Evolutionary conservation across 2,329 filamentous ascomycete genomes (phyloP).

Genomic region (Davidsoniella australis): DNA sequence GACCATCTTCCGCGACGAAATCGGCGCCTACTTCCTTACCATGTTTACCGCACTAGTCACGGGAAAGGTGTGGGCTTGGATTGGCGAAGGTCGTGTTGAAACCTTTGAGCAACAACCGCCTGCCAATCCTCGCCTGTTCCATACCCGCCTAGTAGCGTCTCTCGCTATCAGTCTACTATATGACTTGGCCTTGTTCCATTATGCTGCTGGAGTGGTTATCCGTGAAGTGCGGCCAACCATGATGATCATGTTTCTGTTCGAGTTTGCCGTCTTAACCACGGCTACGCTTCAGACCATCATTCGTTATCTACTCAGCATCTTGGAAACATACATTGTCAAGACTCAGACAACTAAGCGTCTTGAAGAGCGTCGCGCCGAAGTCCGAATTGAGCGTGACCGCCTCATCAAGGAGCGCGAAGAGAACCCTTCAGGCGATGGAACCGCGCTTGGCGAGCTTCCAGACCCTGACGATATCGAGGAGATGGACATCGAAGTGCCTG

Average conservation of each 20-base stretch:
- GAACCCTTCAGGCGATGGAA: constrained; percentile 28
- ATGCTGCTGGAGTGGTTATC: constrained; percentile 68
- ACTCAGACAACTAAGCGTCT: constrained; percentile 56
- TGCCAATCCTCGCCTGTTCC: constrained; percentile 73
- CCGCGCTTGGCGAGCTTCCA: constrained; percentile 24
- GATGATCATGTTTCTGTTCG: constrained; percentile 99
- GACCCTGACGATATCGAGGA: constrained; percentile 68
- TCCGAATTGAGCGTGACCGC: constrained; percentile 39
- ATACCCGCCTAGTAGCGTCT: constrained; percentile 63
- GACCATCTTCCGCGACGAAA: constrained; percentile 93
- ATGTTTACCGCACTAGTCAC: constrained; percentile 92
- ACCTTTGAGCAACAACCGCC: constrained; percentile 90
- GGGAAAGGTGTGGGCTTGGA: constrained; percentile 97
- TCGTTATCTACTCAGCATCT: constrained; percentile 62
- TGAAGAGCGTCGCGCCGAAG: constrained; percentile 48
- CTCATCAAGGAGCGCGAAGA: constrained; percentile 33
- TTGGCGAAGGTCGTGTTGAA: constrained; percentile 86
- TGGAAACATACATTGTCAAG: constrained; percentile 59
- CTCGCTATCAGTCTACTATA: constrained; percentile 65
- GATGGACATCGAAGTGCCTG: constrained; percentile 85
- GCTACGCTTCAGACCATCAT: constrained; percentile 62
- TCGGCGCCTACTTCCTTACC: constrained; percentile 83
- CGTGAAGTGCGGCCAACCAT: constrained; percentile 84
- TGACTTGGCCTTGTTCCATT: constrained; percentile 63
- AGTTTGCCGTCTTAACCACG: constrained; percentile 76